phyloP scores from a whole-genome alignment of 1,284 basidiomycete species.

The Mycena sp. region DNA sequence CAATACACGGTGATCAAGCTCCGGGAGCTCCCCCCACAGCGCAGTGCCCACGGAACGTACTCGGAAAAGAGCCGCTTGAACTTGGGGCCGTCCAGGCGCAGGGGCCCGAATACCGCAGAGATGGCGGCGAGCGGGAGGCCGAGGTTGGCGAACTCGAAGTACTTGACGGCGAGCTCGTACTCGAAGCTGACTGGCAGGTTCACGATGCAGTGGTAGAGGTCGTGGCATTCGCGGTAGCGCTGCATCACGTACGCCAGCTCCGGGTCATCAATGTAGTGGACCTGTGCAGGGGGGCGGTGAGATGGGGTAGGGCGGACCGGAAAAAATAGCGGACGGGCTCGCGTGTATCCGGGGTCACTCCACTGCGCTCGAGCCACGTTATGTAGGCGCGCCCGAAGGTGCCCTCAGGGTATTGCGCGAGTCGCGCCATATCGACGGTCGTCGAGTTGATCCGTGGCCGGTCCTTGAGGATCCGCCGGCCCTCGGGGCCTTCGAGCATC shows the following conservation, averaged over 20 bases:
- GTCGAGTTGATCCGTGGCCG: conserved; percentile 84
- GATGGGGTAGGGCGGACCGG: conserved; percentile 3
- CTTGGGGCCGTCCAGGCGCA: conserved; percentile 67
- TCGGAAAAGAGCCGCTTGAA: conserved; percentile 73
- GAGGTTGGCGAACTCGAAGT: conserved; percentile 94
- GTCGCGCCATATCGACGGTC: conserved; percentile 79
- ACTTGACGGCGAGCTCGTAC: conserved; percentile 96
- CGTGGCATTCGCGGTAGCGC: conserved; percentile 97
- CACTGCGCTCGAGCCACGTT: conserved; percentile 91
- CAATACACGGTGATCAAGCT: conserved; percentile 94
- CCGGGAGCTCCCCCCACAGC: conserved; percentile 77
- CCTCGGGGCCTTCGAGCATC: conserved; percentile 86
- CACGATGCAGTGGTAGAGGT: conserved; percentile 93
- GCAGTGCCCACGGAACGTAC: conserved; percentile 92
- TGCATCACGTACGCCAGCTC: conserved; percentile 98
- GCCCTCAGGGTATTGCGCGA: conserved; percentile 76
- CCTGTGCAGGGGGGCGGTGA: conserved; percentile 51
- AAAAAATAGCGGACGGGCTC: conserved; percentile 72
- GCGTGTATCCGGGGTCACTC: conserved; percentile 95
- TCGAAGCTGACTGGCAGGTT: conserved; percentile 90
- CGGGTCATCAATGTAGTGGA: conserved; percentile 93
- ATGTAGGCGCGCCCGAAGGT: conserved; percentile 91
- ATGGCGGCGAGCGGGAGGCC: conserved; percentile 90
- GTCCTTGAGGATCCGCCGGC: conserved; percentile 84
- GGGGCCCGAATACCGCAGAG: conserved; percentile 80